phyloP scores from a whole-genome alignment of 345 rosid genomes.

The Syzygium aqueum region DNA sequence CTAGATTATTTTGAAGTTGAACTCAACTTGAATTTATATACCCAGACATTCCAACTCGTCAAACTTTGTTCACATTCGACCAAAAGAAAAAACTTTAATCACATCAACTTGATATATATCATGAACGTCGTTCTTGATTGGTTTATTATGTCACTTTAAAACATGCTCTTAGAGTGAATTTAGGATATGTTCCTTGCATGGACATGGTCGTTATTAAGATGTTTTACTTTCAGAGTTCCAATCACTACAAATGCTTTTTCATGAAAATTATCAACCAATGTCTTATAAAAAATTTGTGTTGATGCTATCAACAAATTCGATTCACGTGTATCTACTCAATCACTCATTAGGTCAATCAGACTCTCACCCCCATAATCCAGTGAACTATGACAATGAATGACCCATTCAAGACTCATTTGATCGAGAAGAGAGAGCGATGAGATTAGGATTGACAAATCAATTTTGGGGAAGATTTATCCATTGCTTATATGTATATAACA shows the following conservation, averaged over 20 bases:
- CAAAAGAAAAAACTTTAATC: not conserved
- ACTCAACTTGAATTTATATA: not conserved
- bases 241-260: not conserved
- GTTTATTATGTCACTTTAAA: not conserved
- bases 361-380: not conserved
- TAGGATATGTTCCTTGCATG: not conserved
- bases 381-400: not conserved
- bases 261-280: not conserved
- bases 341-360: not conserved
- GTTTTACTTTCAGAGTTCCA: not conserved
- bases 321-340: not conserved
- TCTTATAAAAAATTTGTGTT: not conserved
- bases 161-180: not conserved
- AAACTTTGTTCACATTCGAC: not conserved
- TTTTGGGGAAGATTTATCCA: too few relatives aligned
- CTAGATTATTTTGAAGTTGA: not conserved
- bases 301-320: not conserved
- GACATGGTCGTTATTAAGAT: not conserved
- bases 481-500: too few relatives aligned
- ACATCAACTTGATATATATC: not conserved
- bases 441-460: too few relatives aligned
- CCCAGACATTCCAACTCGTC: not conserved
- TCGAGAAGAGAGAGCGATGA: too few relatives aligned
- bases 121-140: not conserved
- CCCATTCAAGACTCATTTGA: too few relatives aligned